phyloP scores from a whole-genome alignment of 2,329 filamentous ascomycete species.

The Monosporascus sp. region DNA sequence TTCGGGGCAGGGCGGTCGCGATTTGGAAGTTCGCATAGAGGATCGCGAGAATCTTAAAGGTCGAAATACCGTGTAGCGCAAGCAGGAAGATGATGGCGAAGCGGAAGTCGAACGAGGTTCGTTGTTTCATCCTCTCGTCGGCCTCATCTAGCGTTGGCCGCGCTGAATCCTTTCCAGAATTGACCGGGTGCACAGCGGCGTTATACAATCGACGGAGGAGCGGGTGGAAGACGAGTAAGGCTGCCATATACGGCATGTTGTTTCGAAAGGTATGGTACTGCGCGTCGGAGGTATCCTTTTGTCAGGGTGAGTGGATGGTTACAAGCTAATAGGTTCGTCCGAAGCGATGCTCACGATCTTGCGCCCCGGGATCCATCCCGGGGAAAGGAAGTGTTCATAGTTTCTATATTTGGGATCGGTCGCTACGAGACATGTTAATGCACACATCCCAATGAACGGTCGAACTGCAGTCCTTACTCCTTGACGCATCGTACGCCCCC shows the following conservation, averaged over 20 bases:
- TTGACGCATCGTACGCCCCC: conserved; percentile 78
- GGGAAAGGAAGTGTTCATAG: conserved; percentile 64
- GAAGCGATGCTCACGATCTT: conserved; percentile 62
- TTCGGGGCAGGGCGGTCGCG: conserved; percentile 63
- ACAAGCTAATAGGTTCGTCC: not conserved
- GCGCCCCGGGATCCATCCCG: conserved; percentile 88
- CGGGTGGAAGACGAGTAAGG: conserved; percentile 73
- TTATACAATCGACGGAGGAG: conserved; percentile 71
- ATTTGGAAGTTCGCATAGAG: conserved; percentile 77
- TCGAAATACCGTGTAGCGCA: conserved; percentile 79
- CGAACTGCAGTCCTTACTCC: conserved; percentile 45
- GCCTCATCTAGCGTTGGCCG: conserved; percentile 36
- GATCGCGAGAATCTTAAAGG: conserved; percentile 75
- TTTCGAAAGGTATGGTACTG: conserved; percentile 82
- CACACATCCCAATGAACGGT: not conserved
- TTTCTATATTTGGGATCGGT: conserved; percentile 75
- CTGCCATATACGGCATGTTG: conserved; percentile 76
- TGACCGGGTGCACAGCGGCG: conserved; percentile 37
- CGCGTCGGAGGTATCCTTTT: conserved; percentile 77
- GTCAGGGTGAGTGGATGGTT: conserved; percentile 2
- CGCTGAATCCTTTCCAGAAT: conserved; percentile 17
- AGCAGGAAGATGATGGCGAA: conserved; percentile 78
- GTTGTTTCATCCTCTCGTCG: conserved; percentile 57
- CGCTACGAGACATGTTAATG: conserved; percentile 42
- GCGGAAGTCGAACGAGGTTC: conserved; percentile 73